Base-by-base conservation (phyloP, 2,329 filamentous ascomycete genomes). In the Gremmenia infestans region DNA sequence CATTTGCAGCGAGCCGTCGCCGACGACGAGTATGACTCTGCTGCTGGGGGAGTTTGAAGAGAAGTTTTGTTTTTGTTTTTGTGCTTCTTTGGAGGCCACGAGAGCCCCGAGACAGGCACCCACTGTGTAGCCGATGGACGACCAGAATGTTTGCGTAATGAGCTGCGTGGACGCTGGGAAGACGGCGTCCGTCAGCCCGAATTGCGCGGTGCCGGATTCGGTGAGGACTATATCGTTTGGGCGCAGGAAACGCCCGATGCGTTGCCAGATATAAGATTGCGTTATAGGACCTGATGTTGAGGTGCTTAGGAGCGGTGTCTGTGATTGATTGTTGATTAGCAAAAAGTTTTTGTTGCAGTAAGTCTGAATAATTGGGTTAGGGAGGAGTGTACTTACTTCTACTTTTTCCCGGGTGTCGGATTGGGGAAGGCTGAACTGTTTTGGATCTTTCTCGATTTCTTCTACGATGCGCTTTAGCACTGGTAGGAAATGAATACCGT, bases 401-500 rank as follows among this genome's bases (percentile, higher is more conserved):
- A 63, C 12, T 42, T 58, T 59, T 9, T 45, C 40, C 40, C 40
- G 48, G 9, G 45, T 53, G 49, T 43, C 53, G 40, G 47, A 22
- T 50, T 49, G 52, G 40, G 55, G 59, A 22, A 60, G 51, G 25
- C 56, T 50, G 50, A 51, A 64, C 36, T 17, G 19, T 42, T 43
- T 56, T 1, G 56, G 40, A 9, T 63, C 54, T 28, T 62, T 60
- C 49, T 64, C 62, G 25, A 67, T 50, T 35, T 60, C 62, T 17
- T 55, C 59, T 17, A 85, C 78, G 19, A 95, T 72, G 67, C 88
- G 88, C 56, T 78, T 78, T 40, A 96, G 77, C 15, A 96, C 87
- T 48, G 87, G 85, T 56, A 85, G 85, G 83, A 93, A 91, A 56
- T 84, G 80, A 28, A 66, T 54, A 39, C 57, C 59, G 5, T 63